These are phyloP conservation scores for Alnus rubra DNA, from an alignment of 306 rosid genomes.

Conservation along the genomic window DNA sequence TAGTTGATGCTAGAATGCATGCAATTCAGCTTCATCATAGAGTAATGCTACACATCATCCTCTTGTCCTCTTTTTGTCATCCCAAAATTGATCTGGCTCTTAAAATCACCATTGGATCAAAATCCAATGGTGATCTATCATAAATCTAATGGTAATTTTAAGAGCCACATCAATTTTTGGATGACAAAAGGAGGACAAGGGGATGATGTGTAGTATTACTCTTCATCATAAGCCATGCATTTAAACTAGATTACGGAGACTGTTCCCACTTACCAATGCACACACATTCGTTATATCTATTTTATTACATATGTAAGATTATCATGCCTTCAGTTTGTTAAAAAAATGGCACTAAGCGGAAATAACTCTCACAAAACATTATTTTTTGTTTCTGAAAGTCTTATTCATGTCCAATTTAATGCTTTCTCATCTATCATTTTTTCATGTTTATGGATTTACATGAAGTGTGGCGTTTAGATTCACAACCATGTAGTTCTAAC, in stretches of 20 bases:
- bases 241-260: background rate
- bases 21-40: constrained; percentile 2
- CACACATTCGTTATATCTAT: background rate
- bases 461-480: background rate
- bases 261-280: background rate
- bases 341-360: background rate
- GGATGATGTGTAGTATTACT: too few relatives aligned
- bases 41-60: too few relatives aligned
- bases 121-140: too few relatives aligned
- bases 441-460: background rate
- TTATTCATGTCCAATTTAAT: background rate
- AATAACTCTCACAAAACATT: background rate
- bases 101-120: too few relatives aligned
- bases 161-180: too few relatives aligned
- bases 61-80: too few relatives aligned
- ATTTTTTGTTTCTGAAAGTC: background rate
- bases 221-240: constrained; percentile 9
- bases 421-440: background rate
- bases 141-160: too few relatives aligned
- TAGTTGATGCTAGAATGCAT: background rate
- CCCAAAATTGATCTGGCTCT: too few relatives aligned
- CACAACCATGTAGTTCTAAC: background rate
- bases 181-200: too few relatives aligned
- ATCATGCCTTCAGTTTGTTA: background rate
- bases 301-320: background rate